Evolutionary conservation across 2,329 filamentous ascomycete genomes (phyloP), one percentile per base, ranked within the genome.

Genomic region (Xylaria sp.): DNA sequence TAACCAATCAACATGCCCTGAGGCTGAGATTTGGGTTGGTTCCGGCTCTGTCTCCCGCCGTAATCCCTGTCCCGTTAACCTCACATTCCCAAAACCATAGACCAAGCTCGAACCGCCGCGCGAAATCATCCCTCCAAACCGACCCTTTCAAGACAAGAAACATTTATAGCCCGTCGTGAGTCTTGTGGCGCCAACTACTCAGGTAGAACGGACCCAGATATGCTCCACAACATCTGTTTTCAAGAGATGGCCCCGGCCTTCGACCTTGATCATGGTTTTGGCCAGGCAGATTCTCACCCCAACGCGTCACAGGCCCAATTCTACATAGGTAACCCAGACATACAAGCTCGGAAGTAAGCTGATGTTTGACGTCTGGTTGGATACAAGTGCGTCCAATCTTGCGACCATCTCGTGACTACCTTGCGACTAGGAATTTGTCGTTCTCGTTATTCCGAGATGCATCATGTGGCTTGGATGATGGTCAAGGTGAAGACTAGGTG

Each of bases 121-220:
- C 63, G 67, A 65, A 57, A 62, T 55, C 49, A 49, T 58, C 58
- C 35, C 46, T 54, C 56, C 64, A 63, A 69, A 66, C 68, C 65
- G n/a, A 51, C 44, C 56, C 55, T 65, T 52, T 54, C 55, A 54
- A 59, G 38, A 44, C 38, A 33, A 55, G 48, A 62, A 61, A 54
- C 60, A 60, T 63, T 65, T 56, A 43, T 33, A 47, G 61, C 70
- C 41, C 66, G 60, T 68, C 63, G 52, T 64, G 51, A 53, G 51
- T 46, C 60, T 58, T 13, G 37, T 38, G 37, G 54, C 62, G 25
- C 54, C 29, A 41, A 44, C 49, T 51, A 60, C 54, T 58, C 33
- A 8, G 17, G 56, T 46, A 43, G n/a, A 40, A 21, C 33, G 33
- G 15, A 56, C 57, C 27, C 55, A 21, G 47, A 10, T 7, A 25